Percentiles rank a stretch among this genome's conserved stretches.
These are phyloP conservation scores for Colletotrichum karsti DNA, from an alignment of 2,329 filamentous ascomycete genomes.

Conservation along the genomic window DNA sequence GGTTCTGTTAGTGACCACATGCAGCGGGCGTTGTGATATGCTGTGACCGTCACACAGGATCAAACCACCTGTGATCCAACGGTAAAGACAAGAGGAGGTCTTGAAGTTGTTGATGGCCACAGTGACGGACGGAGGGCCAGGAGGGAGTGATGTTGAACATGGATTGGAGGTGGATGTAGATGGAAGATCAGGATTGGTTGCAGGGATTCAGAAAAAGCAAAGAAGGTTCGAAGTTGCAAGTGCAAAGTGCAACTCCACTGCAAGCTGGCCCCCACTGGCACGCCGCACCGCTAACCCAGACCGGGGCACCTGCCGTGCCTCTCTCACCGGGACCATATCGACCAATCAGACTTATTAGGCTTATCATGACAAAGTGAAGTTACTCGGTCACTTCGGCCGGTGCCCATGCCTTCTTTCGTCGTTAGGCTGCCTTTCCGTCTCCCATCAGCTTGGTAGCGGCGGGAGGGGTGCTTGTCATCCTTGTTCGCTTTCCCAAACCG, in stretches of 20 bases:
- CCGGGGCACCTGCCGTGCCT: background rate
- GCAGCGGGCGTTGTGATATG: background rate
- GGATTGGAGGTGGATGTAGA: background rate
- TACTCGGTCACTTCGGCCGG: slow-evolving; percentile 7
- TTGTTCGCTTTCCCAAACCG: slow-evolving; percentile 11
- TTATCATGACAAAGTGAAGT: slow-evolving; percentile 26
- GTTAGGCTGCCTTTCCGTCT: slow-evolving; percentile 6
- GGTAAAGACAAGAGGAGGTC: background rate
- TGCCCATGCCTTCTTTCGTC: background rate
- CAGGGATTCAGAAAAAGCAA: slow-evolving; percentile 21
- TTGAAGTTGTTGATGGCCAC: background rate
- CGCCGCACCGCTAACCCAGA: background rate
- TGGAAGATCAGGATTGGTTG: background rate
- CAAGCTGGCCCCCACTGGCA: slow-evolving; percentile 6
- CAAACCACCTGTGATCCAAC: too few relatives aligned
- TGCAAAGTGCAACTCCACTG: background rate
- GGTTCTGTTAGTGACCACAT: too few relatives aligned
- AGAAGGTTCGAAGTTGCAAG: slow-evolving; percentile 8
- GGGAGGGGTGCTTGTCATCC: slow-evolving; percentile 8
- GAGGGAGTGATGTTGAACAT: background rate
- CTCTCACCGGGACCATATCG: background rate
- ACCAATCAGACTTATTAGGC: slow-evolving; percentile 6
- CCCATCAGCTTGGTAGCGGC: slow-evolving; percentile 24
- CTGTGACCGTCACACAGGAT: background rate
- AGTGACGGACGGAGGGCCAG: too few relatives aligned